Conservation (phyloP, 1,284 basidiomycete species). For the Ceratobasidium theobromae region DNA sequence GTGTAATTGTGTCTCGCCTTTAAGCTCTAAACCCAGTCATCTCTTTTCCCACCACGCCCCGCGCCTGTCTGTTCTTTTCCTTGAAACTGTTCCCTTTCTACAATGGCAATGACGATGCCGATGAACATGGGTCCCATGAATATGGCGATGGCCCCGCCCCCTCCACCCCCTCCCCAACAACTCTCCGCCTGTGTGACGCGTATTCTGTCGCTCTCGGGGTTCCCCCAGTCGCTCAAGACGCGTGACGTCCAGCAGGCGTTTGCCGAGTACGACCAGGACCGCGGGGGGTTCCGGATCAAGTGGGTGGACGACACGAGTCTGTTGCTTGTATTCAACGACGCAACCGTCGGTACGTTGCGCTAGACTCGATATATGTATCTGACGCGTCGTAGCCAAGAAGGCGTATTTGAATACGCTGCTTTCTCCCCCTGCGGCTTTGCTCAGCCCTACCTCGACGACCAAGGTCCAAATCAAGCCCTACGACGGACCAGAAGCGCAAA, state of each 20-base stretch:
- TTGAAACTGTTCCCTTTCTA: neutral
- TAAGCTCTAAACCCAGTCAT: conserved; percentile 24
- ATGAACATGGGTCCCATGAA: conserved; percentile 31
- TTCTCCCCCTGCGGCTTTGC: conserved; percentile 73
- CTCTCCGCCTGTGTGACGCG: conserved; percentile 94
- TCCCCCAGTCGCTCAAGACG: conserved; percentile 94
- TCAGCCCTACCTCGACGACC: conserved; percentile 56
- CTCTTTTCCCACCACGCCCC: conserved; percentile 10
- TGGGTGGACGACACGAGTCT: conserved; percentile 98
- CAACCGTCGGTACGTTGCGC: conserved; percentile 67
- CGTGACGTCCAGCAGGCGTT: conserved; percentile 93
- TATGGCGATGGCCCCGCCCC: conserved; percentile 29
- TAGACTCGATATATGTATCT: conserved; percentile 40
- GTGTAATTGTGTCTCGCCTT: conserved; percentile 20
- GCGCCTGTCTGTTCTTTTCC: neutral
- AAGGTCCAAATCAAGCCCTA: conserved; percentile 74
- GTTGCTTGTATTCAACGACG: conserved; percentile 90
- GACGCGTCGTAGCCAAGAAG: conserved; percentile 68
- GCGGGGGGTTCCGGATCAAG: conserved; percentile 97
- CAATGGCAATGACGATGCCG: conserved; percentile 24
- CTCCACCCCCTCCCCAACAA: conserved; percentile 42
- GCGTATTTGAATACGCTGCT: conserved; percentile 89
- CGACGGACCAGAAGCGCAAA: conserved; percentile 89
- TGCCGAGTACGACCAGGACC: conserved; percentile 81
- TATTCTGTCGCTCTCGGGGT: conserved; percentile 88